Conservation (phyloP, 2,329 filamentous ascomycete species). For the Periconia sp. region DNA sequence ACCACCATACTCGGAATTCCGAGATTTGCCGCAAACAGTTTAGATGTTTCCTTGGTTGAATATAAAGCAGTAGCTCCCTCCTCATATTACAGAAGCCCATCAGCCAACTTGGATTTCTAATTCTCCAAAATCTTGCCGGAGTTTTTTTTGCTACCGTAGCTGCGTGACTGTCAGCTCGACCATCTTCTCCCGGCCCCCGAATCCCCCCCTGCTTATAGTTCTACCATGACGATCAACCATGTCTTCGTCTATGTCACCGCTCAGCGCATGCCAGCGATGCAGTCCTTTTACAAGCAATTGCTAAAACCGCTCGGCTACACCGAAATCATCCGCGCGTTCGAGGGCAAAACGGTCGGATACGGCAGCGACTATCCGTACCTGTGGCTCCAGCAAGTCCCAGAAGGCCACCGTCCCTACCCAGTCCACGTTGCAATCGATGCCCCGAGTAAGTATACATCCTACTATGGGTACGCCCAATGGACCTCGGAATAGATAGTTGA, state of each 20-base stretch:
- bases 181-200: no score
- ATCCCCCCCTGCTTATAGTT: no score
- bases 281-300: slow-evolving; percentile 15
- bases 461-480: not conserved
- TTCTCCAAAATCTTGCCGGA: no score
- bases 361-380: slow-evolving; percentile 23
- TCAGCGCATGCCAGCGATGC: slow-evolving; percentile 15
- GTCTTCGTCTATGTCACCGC: slow-evolving; percentile 19
- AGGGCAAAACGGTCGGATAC: slow-evolving; percentile 14
- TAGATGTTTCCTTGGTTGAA: no score
- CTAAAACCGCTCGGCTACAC: slow-evolving; percentile 18
- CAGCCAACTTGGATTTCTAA: no score
- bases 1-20: no score
- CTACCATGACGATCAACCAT: slow-evolving; percentile 23
- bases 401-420: slow-evolving; percentile 15
- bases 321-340: slow-evolving; percentile 17
- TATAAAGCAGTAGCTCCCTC: no score
- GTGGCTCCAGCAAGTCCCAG: slow-evolving; percentile 18
- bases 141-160: no score
- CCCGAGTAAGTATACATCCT: slow-evolving; percentile 7
- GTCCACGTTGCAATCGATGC: slow-evolving; percentile 20
- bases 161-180: no score
- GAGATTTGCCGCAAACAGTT: no score
- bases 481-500: not conserved
- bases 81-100: no score